Evolutionary conservation across 2,329 filamentous ascomycete species (phyloP).

Genomic region (Aureobasidium lini): DNA sequence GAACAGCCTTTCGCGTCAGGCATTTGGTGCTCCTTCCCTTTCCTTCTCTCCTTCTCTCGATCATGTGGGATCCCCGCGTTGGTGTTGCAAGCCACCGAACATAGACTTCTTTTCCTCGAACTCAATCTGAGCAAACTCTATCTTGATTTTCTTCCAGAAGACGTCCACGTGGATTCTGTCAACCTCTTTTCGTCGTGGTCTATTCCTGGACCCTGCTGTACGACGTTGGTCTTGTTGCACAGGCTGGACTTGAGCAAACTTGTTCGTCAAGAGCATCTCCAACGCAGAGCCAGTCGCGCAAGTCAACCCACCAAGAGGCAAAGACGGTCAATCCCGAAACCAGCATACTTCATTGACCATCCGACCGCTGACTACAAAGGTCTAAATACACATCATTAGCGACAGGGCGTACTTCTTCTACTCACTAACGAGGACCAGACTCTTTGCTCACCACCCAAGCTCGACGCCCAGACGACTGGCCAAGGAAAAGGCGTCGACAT

Average conservation of each 20-base stretch:
- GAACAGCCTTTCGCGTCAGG: no score
- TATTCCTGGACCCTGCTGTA: no score
- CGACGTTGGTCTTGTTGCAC: no score
- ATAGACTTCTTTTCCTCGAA: background rate
- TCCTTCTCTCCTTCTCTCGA: background rate
- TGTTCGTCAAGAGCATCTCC: no score
- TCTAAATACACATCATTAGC: background rate
- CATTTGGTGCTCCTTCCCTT: background rate
- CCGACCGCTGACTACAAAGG: background rate
- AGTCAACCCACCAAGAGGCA: no score
- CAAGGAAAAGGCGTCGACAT: background rate
- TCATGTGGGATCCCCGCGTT: background rate
- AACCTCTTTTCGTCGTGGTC: background rate
- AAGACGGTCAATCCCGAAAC: no score
- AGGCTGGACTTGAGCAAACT: no score
- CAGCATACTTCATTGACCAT: background rate
- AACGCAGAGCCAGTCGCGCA: no score
- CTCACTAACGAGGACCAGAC: background rate
- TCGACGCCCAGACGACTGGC: background rate
- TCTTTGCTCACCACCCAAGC: background rate
- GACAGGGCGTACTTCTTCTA: no score
- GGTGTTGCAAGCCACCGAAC: background rate
- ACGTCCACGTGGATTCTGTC: background rate
- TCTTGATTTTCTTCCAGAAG: background rate
- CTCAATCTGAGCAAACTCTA: background rate